Evolutionary conservation across 768 basidiomycete species (phyloP).

Genomic region (Suillus placidus): DNA sequence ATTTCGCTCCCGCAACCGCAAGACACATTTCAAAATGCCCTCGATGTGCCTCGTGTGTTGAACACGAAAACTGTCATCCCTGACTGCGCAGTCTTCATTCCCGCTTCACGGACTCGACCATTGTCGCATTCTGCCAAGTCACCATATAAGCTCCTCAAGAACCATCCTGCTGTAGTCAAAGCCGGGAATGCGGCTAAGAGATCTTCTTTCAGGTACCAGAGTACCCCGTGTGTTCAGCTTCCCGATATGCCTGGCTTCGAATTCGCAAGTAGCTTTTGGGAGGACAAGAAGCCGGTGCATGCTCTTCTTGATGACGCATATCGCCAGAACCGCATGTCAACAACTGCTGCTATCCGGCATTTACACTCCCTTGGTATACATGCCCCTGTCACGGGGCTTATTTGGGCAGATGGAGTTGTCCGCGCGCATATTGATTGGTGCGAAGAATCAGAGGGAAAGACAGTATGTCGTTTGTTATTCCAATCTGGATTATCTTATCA

Average conservation of each 20-base stretch:
- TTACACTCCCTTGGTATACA: slow-evolving; percentile 48
- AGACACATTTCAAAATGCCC: slow-evolving; percentile 25
- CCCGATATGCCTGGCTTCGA: slow-evolving; percentile 53
- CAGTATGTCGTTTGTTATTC: slow-evolving; percentile 33
- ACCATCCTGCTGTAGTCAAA: slow-evolving; percentile 38
- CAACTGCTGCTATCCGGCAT: slow-evolving; percentile 52
- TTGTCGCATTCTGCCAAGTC: slow-evolving; percentile 49
- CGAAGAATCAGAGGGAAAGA: slow-evolving; percentile 33
- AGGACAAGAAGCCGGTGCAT: slow-evolving; percentile 61
- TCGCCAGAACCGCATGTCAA: slow-evolving; percentile 60
- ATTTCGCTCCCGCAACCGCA: slow-evolving; percentile 52
- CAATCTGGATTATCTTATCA: slow-evolving; percentile 4
- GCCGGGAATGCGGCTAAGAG: slow-evolving; percentile 42
- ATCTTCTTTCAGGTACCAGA: slow-evolving; percentile 54
- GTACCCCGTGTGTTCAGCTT: slow-evolving; percentile 49
- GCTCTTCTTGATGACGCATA: slow-evolving; percentile 54
- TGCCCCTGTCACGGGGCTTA: slow-evolving; percentile 54
- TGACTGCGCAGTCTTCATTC: slow-evolving; percentile 53
- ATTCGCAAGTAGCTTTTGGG: slow-evolving; percentile 57
- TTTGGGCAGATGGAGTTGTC: slow-evolving; percentile 55
- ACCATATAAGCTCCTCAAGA: slow-evolving; percentile 50
- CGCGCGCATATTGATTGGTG: slow-evolving; percentile 63
- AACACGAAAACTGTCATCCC: slow-evolving; percentile 51
- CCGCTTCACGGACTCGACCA: slow-evolving; percentile 37
- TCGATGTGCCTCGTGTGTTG: slow-evolving; percentile 40